phyloP scores from a whole-genome alignment of 306 rosid species.

The Quercus agrifolia region DNA sequence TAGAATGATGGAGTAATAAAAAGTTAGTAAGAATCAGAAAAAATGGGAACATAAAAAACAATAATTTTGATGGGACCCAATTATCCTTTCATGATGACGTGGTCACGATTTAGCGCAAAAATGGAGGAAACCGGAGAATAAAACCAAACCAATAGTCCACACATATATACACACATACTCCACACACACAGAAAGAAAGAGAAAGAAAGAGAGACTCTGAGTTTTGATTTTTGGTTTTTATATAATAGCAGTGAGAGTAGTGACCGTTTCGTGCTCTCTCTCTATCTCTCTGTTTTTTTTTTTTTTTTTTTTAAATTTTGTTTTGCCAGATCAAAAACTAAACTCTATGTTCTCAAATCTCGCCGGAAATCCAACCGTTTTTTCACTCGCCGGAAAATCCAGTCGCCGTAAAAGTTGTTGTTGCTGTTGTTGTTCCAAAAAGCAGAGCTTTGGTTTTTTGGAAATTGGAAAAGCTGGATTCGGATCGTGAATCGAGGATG shows the following conservation, averaged over 20 bases:
- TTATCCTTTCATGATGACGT: conserved; percentile 30
- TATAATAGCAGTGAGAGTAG: neutral
- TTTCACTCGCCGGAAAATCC: conserved; percentile 24
- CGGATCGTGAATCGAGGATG: conserved; percentile 34
- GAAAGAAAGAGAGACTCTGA: neutral
- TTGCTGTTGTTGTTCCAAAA: neutral
- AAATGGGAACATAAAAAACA: neutral
- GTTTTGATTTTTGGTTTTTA: neutral
- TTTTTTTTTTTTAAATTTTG: neutral
- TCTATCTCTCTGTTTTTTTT: neutral
- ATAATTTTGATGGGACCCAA: conserved; percentile 42
- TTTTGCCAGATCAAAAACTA: conserved; percentile 10
- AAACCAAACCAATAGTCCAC: neutral
- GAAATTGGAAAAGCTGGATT: neutral
- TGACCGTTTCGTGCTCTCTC: neutral
- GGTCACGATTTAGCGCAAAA: conserved; percentile 41
- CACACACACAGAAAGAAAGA: neutral
- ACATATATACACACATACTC: too few relatives aligned
- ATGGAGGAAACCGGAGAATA: conserved; percentile 40
- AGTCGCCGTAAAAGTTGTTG: neutral
- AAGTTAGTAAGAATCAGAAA: too few relatives aligned
- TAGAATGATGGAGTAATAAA: too few relatives aligned
- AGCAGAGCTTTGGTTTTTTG: neutral
- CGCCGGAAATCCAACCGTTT: conserved; percentile 9
- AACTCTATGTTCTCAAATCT: conserved; percentile 44